Conservation (phyloP, 2,329 filamentous ascomycete species). For the Colletotrichum sp. region DNA sequence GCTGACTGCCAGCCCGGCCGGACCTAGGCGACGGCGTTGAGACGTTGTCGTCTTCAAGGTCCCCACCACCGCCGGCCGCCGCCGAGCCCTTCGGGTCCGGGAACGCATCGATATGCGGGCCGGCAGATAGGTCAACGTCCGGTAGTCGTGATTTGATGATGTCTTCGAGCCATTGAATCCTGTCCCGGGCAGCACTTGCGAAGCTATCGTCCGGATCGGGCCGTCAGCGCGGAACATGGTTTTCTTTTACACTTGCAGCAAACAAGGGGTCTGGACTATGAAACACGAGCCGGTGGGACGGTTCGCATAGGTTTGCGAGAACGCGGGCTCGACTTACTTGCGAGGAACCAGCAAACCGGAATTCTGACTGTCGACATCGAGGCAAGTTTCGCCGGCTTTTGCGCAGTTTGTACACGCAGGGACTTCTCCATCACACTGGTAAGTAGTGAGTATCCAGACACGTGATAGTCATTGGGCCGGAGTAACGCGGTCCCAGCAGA, state of each 20-base stretch:
- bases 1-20: background rate
- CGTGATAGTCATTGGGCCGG: background rate
- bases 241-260: background rate
- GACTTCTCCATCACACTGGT: slow-evolving; percentile 39
- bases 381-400: slow-evolving; percentile 34
- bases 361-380: slow-evolving; percentile 41
- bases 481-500: background rate
- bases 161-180: slow-evolving; percentile 37
- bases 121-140: slow-evolving; percentile 30
- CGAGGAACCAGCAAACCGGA: slow-evolving; percentile 35
- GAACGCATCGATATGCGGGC: slow-evolving; percentile 28
- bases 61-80: background rate
- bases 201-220: slow-evolving; percentile 16
- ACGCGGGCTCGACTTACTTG: slow-evolving; percentile 26
- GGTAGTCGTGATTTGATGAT: slow-evolving; percentile 29
- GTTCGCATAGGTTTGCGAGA: background rate
- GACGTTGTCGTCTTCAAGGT: slow-evolving; percentile 6
- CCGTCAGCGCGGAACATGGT: background rate
- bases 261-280: background rate
- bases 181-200: slow-evolving; percentile 26
- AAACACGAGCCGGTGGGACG: background rate
- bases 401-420: slow-evolving; percentile 41
- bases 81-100: slow-evolving; percentile 17
- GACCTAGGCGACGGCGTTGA: background rate
- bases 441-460: background rate